These are phyloP conservation scores for Paramyrothecium sp. DNA, from an alignment of 2,329 filamentous ascomycete species.

Conservation along the genomic window DNA sequence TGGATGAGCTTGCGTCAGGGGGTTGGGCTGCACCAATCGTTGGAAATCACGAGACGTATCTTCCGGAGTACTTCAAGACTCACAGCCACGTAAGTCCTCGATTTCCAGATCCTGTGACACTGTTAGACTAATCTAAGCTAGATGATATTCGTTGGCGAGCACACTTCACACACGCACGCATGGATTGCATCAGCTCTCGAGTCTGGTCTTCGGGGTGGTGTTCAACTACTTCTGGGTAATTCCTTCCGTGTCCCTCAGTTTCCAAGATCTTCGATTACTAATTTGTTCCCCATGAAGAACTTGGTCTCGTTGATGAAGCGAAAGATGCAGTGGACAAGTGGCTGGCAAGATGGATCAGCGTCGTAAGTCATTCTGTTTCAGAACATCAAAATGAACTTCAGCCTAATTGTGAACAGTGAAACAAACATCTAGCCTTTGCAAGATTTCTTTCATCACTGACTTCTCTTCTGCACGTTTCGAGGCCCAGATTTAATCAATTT, in stretches of 20 bases:
- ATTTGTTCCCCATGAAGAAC: conserved; percentile 34
- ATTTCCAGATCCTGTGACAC: not conserved
- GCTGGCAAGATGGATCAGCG: conserved; percentile 65
- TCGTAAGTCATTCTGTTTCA: not conserved
- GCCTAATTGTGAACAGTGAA: not conserved
- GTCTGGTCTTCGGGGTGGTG: conserved; percentile 63
- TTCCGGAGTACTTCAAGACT: conserved; percentile 71
- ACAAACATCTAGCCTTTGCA: too few relatives aligned
- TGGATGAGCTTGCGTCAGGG: conserved; percentile 1
- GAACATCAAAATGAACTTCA: not conserved
- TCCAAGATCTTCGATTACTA: too few relatives aligned
- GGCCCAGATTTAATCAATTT: too few relatives aligned
- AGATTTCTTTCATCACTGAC: too few relatives aligned
- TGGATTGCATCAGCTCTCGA: conserved; percentile 69
- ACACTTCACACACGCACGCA: conserved; percentile 70
- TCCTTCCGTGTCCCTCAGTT: not conserved
- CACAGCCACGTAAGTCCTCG: conserved; percentile 48
- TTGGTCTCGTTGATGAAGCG: conserved; percentile 68
- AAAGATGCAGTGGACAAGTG: conserved; percentile 63
- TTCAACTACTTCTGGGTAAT: conserved; percentile 57
- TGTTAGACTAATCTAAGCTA: conserved; percentile 14
- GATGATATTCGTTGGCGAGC: conserved; percentile 67
- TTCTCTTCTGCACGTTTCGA: too few relatives aligned
- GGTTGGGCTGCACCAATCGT: conserved; percentile 60
- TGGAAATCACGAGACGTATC: conserved; percentile 66